phyloP scores from a whole-genome alignment of 768 basidiomycete species.

The Daedalea quercina region DNA sequence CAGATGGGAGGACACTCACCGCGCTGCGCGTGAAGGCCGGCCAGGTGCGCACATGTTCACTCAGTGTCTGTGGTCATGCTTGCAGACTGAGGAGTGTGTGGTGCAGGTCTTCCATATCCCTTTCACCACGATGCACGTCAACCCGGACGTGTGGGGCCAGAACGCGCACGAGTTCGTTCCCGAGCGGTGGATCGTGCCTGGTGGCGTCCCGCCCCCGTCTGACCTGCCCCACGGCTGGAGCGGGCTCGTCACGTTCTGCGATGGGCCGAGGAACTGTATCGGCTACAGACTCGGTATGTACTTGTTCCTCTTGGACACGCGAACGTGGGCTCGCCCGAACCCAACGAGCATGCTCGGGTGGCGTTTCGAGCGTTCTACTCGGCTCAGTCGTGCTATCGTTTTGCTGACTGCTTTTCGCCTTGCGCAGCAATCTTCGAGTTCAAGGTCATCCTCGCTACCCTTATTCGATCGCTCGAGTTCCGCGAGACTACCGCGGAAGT shows the following conservation, averaged over 20 bases:
- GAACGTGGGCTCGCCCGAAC: not conserved
- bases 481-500: conserved; percentile 27
- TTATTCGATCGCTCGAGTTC: conserved; percentile 32
- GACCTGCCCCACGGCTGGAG: conserved; percentile 32
- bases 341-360: not conserved
- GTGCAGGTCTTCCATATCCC: conserved; percentile 26
- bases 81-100: not conserved
- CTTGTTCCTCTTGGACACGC: not conserved
- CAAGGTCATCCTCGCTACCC: conserved; percentile 32
- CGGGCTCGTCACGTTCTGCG: conserved; percentile 32
- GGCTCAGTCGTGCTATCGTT: not conserved
- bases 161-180: conserved; percentile 23
- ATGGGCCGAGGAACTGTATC: conserved; percentile 36
- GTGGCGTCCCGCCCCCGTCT: conserved; percentile 21
- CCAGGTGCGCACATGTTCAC: conserved; percentile 24
- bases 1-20: conserved; percentile 21
- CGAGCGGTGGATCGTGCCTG: conserved; percentile 24
- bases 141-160: conserved; percentile 22
- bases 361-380: not conserved
- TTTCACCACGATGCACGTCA: conserved; percentile 18
- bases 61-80: not conserved
- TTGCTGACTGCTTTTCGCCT: too few relatives aligned
- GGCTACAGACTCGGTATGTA: conserved; percentile 31
- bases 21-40: conserved; percentile 28
- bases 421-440: conserved; percentile 30